These are phyloP conservation scores for Acanthamoeba healyi DNA, from an alignment of 208 protist genomes.

Conservation along the genomic window DNA sequence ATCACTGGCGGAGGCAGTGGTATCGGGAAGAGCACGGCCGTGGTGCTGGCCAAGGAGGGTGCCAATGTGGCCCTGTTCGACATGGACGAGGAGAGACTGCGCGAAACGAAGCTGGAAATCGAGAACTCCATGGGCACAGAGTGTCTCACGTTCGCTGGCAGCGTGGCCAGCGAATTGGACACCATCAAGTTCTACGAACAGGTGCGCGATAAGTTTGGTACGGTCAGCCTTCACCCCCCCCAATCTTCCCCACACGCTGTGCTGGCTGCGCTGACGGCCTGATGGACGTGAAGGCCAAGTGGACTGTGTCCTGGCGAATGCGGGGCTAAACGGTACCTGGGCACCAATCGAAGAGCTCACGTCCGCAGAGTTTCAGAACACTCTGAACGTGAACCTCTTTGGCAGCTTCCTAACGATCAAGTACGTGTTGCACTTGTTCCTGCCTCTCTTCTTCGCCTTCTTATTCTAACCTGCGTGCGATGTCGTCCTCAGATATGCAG, in stretches of 20 bases:
- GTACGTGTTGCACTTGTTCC: not conserved
- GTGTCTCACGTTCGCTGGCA: constrained; percentile 7
- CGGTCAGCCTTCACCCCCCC: not conserved
- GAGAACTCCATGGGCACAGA: not conserved
- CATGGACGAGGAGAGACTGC: not conserved
- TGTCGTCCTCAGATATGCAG: not conserved
- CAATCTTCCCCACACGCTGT: not conserved
- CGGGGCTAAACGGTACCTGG: constrained; percentile 69
- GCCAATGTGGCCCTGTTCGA: constrained; percentile 7
- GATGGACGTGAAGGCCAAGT: constrained; percentile 27
- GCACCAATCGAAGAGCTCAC: constrained; percentile 73
- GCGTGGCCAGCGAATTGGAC: constrained; percentile 15
- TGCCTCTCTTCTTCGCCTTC: not conserved
- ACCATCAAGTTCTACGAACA: not conserved
- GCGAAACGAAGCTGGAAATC: not conserved
- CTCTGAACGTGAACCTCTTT: constrained; percentile 52
- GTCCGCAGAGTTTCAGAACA: constrained; percentile 48
- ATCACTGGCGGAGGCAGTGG: constrained; percentile 46
- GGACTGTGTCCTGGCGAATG: constrained; percentile 64
- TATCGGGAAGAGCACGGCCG: constrained; percentile 43
- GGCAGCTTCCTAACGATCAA: constrained; percentile 17
- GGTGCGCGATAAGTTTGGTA: not conserved
- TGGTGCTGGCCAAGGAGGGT: constrained; percentile 36
- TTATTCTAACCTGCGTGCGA: not conserved
- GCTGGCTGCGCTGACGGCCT: not conserved